Conservation (phyloP, 169 alveolate species). For the Cryptosporidium felis region DNA sequence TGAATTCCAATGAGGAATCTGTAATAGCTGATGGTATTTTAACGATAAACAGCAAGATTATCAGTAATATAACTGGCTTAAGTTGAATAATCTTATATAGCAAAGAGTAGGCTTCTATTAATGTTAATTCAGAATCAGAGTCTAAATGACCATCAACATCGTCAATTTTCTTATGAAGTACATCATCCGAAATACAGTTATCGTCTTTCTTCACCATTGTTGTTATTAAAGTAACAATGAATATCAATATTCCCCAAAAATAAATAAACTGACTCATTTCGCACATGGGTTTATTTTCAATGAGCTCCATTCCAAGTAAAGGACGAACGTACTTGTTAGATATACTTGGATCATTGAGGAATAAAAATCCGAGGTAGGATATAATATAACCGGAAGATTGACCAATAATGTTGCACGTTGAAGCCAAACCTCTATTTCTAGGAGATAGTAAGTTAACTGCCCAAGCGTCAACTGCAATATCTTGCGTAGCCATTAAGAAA, state of each 20-base stretch:
- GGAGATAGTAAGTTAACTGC: constrained; percentile 88
- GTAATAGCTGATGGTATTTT: constrained; percentile 45
- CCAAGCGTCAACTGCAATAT: constrained; percentile 97
- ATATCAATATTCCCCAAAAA: constrained; percentile 77
- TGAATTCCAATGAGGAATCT: constrained; percentile 34
- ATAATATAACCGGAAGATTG: constrained; percentile 83
- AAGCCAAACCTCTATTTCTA: constrained; percentile 82
- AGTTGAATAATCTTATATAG: constrained; percentile 10
- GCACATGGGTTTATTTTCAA: constrained; percentile 45
- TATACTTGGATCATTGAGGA: constrained; percentile 75
- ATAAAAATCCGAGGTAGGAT: constrained; percentile 80
- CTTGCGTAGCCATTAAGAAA: constrained; percentile 91
- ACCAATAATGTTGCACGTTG: constrained; percentile 85
- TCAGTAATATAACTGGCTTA: background rate
- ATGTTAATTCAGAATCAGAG: constrained; percentile 27
- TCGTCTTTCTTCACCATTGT: constrained; percentile 64
- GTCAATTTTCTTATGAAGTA: background rate
- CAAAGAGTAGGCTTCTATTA: constrained; percentile 41
- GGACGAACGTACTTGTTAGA: constrained; percentile 71
- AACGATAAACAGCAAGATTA: constrained; percentile 6
- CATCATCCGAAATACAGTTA: background rate
- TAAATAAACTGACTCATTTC: constrained; percentile 77
- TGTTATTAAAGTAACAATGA: constrained; percentile 73
- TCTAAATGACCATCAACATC: constrained; percentile 26
- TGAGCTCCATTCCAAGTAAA: constrained; percentile 62